Base-by-base conservation (phyloP, 2,329 filamentous ascomycete genomes). In the Hypomyces rosellus region DNA sequence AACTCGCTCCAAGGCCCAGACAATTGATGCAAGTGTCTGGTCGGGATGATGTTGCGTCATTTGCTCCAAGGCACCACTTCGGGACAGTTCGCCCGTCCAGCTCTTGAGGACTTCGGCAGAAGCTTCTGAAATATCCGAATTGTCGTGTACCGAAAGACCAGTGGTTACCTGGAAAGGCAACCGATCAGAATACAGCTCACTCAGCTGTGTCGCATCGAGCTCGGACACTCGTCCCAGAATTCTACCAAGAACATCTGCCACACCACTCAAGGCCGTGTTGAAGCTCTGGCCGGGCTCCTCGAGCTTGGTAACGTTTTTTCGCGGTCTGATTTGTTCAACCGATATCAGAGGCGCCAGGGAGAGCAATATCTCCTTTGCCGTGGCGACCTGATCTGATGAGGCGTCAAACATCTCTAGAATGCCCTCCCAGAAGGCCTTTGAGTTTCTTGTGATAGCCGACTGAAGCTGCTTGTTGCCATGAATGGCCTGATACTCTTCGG, bases 71-170 rank as follows among this genome's bases (percentile, higher is more conserved):
- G 69, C 67, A 11, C 61, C 58, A 33, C 63, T 65, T 38, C 78
- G 75, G 16, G 70, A 72, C 34, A 73, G 64, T 65, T 95, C 82
- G 8, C 80, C 80, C 34, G 88, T 93, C 59, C 92, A 81, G 34
- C 82, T 82, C 67, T 96, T 96, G 56, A 97, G 78, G 25, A 97
- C 73, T 57, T 90, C 86, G 6, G 91, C 80, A 1, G 88, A 85
- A 14, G 88, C 86, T 63, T 91, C 85, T 54, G 89, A 89, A 34
- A 93, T 84, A 51, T 84, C 78, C 50, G 86, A 75, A 57, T 95
- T 85, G 14, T 89, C 88, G 40, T 90, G 90, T 50, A 96, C 83
- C 6, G 96, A 80, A 15, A 89, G 78, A 4, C 86, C 85, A 42
- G 96, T 82, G 39, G 96, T 77, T 36, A 88, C 82, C 56, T 85